Percentiles rank a stretch among this genome's conserved stretches.
Conservation (phyloP, 2,329 filamentous ascomycete genomes). For the Chaetomium sp. region DNA sequence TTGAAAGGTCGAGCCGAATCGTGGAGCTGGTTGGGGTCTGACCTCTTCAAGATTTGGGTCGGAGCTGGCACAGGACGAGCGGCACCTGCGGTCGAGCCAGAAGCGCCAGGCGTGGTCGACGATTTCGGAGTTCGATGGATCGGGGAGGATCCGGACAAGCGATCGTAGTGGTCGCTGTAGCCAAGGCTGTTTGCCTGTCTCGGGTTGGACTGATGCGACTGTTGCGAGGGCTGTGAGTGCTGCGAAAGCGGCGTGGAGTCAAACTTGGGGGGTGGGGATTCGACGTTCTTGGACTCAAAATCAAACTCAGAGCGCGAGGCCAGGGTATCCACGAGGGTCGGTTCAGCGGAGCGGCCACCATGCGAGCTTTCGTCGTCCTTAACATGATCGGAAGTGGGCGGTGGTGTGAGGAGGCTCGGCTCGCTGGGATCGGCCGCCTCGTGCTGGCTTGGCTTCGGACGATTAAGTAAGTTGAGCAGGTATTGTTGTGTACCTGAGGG, state of each 20-base stretch:
- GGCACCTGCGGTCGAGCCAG: conserved; percentile 22
- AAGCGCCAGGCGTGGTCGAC: conserved; percentile 29
- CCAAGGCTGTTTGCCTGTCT: conserved; percentile 23
- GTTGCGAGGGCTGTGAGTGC: conserved; percentile 25
- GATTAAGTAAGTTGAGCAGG: conserved; percentile 77
- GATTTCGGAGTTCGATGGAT: conserved; percentile 38
- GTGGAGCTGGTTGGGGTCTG: conserved; percentile 34
- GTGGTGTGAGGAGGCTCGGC: conserved; percentile 39
- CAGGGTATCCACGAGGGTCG: conserved; percentile 21
- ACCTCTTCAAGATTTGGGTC: conserved; percentile 48
- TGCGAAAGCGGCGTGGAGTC: conserved; percentile 25
- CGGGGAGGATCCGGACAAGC: conserved; percentile 35
- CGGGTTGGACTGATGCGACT: conserved; percentile 21
- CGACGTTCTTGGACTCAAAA: conserved; percentile 23
- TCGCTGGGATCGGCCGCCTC: conserved; percentile 43
- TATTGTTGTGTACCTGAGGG: conserved; percentile 73
- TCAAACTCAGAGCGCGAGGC: conserved; percentile 26
- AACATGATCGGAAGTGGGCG: conserved; percentile 32
- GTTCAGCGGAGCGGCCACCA: conserved; percentile 20
- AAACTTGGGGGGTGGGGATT: conserved; percentile 23
- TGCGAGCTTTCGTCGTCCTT: conserved; percentile 22
- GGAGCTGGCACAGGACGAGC: conserved; percentile 30
- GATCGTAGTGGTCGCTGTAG: conserved; percentile 37
- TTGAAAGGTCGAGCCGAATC: conserved; percentile 36
- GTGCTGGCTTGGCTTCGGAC: conserved; percentile 60